phyloP scores from a whole-genome alignment of 106 monocot genomes.

The Narthecium ossifragum region DNA sequence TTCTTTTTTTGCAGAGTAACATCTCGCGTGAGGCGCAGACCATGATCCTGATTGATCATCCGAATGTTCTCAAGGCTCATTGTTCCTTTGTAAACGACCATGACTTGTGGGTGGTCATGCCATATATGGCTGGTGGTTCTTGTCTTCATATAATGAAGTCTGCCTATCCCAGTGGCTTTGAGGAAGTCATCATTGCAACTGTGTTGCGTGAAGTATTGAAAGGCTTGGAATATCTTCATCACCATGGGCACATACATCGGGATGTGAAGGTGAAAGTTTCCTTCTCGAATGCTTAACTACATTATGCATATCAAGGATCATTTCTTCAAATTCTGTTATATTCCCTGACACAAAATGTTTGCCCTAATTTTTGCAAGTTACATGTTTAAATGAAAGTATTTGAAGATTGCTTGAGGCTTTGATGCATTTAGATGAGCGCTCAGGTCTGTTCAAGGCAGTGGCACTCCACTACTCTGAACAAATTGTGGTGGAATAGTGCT shows the following conservation, averaged over 20 bases:
- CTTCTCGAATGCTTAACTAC: too few species aligned
- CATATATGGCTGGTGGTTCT: conserved; percentile 59
- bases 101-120: conserved; percentile 60
- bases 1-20: conserved; percentile 19
- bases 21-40: conserved; percentile 44
- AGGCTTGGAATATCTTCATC: conserved; percentile 47
- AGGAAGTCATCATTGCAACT: conserved; percentile 43
- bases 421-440: too few species aligned
- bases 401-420: too few species aligned
- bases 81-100: conserved; percentile 44
- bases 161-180: conserved; percentile 45
- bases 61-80: conserved; percentile 39
- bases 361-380: too few species aligned
- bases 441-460: too few species aligned
- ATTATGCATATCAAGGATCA: too few species aligned
- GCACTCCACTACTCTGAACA: too few species aligned
- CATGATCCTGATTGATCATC: conserved; percentile 49
- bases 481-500: too few species aligned
- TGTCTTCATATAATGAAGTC: conserved; percentile 60
- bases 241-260: conserved; percentile 50
- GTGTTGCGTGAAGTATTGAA: conserved; percentile 35
- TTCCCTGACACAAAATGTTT: too few species aligned
- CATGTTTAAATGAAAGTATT: too few species aligned
- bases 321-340: too few species aligned
- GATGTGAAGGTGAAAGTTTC: conserved; percentile 43